Percentiles rank a stretch among this genome's conserved stretches.
Evolutionary conservation across 495 filamentous ascomycete genomes (phyloP).

Genomic region (Lasiosphaeria miniovina): DNA sequence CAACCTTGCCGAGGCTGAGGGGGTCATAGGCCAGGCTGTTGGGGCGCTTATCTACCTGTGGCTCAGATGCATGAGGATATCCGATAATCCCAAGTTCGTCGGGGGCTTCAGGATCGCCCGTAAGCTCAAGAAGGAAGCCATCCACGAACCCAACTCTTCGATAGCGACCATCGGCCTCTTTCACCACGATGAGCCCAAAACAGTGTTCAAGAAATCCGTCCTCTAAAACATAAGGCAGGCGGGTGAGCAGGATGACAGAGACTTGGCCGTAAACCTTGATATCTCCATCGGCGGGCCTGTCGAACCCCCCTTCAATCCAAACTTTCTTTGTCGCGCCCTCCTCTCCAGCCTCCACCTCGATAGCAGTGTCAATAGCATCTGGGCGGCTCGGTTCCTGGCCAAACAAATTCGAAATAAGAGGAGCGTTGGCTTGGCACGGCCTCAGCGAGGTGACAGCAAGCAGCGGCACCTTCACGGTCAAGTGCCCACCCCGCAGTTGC

Average conservation of each 20-base stretch:
- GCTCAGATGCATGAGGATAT: conserved; percentile 9
- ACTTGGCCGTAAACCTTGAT: not conserved
- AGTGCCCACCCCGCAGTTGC: not conserved
- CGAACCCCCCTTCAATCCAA: conserved; percentile 25
- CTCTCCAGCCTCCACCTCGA: conserved; percentile 7
- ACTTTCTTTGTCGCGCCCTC: not conserved
- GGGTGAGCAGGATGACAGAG: conserved; percentile 19
- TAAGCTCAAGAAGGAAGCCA: conserved; percentile 17
- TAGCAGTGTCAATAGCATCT: conserved; percentile 8
- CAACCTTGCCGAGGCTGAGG: conserved; percentile 6
- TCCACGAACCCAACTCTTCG: conserved; percentile 25
- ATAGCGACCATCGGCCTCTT: conserved; percentile 7
- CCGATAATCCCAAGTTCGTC: conserved; percentile 12
- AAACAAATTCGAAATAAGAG: conserved; percentile 7
- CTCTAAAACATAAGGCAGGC: conserved; percentile 20
- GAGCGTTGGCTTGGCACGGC: conserved; percentile 7
- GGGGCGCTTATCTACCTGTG: conserved; percentile 1
- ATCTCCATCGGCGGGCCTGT: conserved; percentile 4
- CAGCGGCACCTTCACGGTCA: conserved; percentile 18
- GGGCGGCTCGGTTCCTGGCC: conserved; percentile 16
- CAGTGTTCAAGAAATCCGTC: conserved; percentile 24
- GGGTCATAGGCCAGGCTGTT: conserved; percentile 18
- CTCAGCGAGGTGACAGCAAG: conserved; percentile 7
- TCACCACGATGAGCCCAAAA: conserved; percentile 21
- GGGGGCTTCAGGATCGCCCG: not conserved